A percentile compares a stretch with the other conserved stretches of the same genome.
These are phyloP conservation scores for Myxozyma sirexii DNA, from an alignment of 805 yeast species.

Conservation along the genomic window DNA sequence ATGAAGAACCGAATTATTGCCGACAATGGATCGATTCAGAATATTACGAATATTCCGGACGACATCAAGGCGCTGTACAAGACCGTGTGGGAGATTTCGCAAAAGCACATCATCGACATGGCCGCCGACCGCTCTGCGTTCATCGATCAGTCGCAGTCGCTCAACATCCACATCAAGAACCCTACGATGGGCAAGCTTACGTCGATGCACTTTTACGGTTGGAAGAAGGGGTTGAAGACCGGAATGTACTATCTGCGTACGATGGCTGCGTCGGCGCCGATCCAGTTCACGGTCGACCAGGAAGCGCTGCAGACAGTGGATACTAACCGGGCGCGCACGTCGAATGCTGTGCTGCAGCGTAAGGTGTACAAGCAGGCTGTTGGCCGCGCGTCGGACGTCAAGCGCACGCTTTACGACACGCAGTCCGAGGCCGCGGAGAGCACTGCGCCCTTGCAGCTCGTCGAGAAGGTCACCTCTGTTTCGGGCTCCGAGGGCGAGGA, in stretches of 20 bases:
- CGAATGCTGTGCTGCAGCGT: constrained; percentile 6
- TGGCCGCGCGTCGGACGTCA: constrained; percentile 14
- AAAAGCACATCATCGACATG: constrained; percentile 81
- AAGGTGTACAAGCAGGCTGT: constrained; percentile 15
- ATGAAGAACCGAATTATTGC: constrained; percentile 77
- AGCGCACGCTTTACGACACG: constrained; percentile 2
- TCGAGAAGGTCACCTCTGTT: neutral
- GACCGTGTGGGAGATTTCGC: constrained; percentile 97
- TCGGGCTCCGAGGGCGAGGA: constrained; percentile 5
- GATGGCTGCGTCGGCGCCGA: constrained; percentile 96
- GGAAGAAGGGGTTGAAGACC: constrained; percentile 97
- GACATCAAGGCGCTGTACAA: constrained; percentile 78
- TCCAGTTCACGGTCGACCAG: constrained; percentile 80
- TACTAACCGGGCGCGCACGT: constrained; percentile 18
- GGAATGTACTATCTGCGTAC: constrained; percentile 98
- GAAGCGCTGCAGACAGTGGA: constrained; percentile 44
- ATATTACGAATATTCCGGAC: constrained; percentile 70
- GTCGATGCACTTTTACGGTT: constrained; percentile 97
- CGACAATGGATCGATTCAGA: constrained; percentile 84
- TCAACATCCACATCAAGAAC: constrained; percentile 82
- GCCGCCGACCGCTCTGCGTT: constrained; percentile 77
- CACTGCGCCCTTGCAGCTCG: neutral
- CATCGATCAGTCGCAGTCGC: constrained; percentile 85
- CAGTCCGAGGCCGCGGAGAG: constrained; percentile 1
- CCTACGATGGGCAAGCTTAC: constrained; percentile 97